Conservation (phyloP, 371 early-diverging fungal genomes). For the Agmasoma carcini region DNA sequence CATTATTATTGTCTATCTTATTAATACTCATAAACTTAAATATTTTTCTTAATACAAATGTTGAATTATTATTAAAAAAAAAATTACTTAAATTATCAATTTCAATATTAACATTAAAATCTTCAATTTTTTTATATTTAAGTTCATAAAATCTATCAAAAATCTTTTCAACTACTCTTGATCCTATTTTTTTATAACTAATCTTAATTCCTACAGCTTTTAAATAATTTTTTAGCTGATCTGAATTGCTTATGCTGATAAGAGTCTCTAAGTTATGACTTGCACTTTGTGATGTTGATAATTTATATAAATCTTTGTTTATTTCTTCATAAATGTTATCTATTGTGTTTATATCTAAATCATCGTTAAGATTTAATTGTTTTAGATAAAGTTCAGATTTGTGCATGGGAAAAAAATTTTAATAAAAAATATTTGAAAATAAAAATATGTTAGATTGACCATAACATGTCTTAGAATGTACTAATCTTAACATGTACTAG, state of each 20-base stretch:
- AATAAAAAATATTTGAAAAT: too few species aligned
- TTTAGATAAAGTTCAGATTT: slow-evolving; percentile 17
- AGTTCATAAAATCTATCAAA: slow-evolving; percentile 7
- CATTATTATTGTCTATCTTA: background rate
- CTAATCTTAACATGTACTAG: too few species aligned
- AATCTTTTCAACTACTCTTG: slow-evolving; percentile 23
- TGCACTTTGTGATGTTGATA: background rate
- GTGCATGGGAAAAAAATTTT: too few species aligned
- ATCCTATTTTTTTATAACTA: slow-evolving; percentile 32
- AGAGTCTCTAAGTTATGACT: slow-evolving; percentile 22
- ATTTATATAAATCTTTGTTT: slow-evolving; percentile 1
- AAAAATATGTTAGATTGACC: too few species aligned
- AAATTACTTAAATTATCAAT: background rate
- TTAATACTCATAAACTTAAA: slow-evolving; percentile 15
- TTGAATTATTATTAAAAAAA: slow-evolving; percentile 19
- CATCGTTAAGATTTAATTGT: slow-evolving; percentile 15
- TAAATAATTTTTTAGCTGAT: slow-evolving; percentile 17
- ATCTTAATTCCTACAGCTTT: slow-evolving; percentile 7
- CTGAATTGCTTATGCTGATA: slow-evolving; percentile 9
- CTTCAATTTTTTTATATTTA: slow-evolving; percentile 3
- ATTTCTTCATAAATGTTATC: slow-evolving; percentile 40
- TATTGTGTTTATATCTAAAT: slow-evolving; percentile 10
- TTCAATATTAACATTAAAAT: background rate
- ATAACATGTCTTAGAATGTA: too few species aligned
- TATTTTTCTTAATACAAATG: slow-evolving; percentile 28